phyloP scores from a whole-genome alignment of 768 basidiomycete species.

The Calocybe gangraenosa region DNA sequence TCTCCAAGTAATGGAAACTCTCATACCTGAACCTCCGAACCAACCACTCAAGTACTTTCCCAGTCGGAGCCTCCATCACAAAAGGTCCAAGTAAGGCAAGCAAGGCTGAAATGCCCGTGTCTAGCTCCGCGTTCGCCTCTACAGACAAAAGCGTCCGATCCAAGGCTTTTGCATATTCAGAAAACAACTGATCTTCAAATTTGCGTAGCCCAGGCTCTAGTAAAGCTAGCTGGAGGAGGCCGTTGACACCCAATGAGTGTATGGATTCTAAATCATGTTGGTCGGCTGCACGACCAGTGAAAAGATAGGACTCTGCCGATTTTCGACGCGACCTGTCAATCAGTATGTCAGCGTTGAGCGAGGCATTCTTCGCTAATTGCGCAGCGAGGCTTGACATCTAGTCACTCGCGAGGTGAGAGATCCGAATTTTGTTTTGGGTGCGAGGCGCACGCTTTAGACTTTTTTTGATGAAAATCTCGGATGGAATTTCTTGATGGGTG shows the following conservation, averaged over 20 bases:
- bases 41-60: slow-evolving; percentile 91
- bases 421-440: too few relatives aligned
- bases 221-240: slow-evolving; percentile 64
- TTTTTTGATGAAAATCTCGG: too few relatives aligned
- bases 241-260: slow-evolving; percentile 75
- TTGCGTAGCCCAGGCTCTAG: slow-evolving; percentile 53
- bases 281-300: slow-evolving; percentile 76
- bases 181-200: slow-evolving; percentile 75
- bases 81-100: slow-evolving; percentile 73
- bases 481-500: too few relatives aligned
- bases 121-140: slow-evolving; percentile 61
- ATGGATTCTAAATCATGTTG: slow-evolving; percentile 86
- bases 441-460: too few relatives aligned
- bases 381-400: slow-evolving; percentile 69
- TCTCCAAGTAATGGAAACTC: background rate
- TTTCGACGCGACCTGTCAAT: slow-evolving; percentile 61
- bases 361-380: slow-evolving; percentile 76
- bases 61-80: slow-evolving; percentile 75
- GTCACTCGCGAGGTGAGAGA: too few relatives aligned
- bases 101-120: slow-evolving; percentile 57
- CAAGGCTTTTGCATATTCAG: slow-evolving; percentile 64
- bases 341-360: slow-evolving; percentile 73
- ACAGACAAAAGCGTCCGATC: slow-evolving; percentile 76
- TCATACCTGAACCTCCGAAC: slow-evolving; percentile 86
- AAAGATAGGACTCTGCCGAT: slow-evolving; percentile 79